Conservation (phyloP, 2,329 filamentous ascomycete genomes). For the Graphilbum sp. region DNA sequence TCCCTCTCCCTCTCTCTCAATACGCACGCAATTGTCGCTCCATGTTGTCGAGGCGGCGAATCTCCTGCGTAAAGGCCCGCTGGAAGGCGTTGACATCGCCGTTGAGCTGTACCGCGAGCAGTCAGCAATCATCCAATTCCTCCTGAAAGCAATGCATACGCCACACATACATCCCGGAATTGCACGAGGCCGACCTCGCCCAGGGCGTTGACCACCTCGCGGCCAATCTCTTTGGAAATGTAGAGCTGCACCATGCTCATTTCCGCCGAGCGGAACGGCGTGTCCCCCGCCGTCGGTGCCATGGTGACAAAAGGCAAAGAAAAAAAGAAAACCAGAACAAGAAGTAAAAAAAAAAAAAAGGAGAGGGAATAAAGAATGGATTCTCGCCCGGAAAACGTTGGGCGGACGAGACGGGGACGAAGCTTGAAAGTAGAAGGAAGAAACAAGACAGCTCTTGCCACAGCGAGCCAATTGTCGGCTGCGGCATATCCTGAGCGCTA, state of each 20-base stretch:
- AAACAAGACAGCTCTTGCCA: neutral
- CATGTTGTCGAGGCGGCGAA: slow-evolving; percentile 91
- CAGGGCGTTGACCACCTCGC: slow-evolving; percentile 90
- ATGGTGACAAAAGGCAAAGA: slow-evolving; percentile 24
- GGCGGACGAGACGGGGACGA: neutral
- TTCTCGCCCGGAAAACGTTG: neutral
- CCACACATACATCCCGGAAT: slow-evolving; percentile 75
- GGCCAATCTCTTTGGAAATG: slow-evolving; percentile 95
- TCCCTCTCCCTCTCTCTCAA: too few relatives aligned
- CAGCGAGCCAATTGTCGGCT: slow-evolving; percentile 5
- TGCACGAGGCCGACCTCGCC: slow-evolving; percentile 94
- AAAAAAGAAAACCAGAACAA: neutral
- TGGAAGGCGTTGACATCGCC: slow-evolving; percentile 88
- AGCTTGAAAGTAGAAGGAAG: neutral
- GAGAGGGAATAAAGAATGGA: neutral
- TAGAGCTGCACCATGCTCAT: slow-evolving; percentile 99
- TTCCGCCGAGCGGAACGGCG: slow-evolving; percentile 98
- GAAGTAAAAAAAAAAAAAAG: neutral
- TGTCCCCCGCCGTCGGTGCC: slow-evolving; percentile 58
- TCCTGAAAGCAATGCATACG: too few relatives aligned
- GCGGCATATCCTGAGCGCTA: slow-evolving; percentile 9
- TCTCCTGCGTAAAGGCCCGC: slow-evolving; percentile 93
- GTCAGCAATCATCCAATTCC: too few relatives aligned
- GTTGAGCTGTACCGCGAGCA: slow-evolving; percentile 50
- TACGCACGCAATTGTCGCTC: slow-evolving; percentile 86